phyloP scores from a whole-genome alignment of 202 grass and related monocot species.

The Carex arenaria region DNA sequence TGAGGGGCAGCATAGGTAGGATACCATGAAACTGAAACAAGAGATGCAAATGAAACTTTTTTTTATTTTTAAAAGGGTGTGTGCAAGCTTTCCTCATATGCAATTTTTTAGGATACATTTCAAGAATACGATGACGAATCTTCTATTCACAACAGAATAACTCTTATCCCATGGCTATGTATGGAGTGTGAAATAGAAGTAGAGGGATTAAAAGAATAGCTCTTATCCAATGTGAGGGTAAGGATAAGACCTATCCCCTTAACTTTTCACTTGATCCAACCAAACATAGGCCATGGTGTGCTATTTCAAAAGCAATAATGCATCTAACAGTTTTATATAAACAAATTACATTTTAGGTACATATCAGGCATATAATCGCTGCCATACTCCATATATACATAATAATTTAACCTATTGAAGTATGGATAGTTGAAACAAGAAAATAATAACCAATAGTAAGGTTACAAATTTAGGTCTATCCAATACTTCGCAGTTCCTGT shows the following conservation, averaged over 20 bases:
- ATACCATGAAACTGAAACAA: neutral
- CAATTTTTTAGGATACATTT: too few species aligned
- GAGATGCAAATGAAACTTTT: too few species aligned
- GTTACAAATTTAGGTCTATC: neutral
- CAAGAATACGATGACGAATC: too few species aligned
- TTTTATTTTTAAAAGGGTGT: too few species aligned
- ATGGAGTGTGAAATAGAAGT: neutral
- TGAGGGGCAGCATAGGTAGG: neutral
- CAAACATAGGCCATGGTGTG: neutral
- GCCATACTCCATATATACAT: neutral
- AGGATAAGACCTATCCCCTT: neutral
- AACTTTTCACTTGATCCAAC: neutral
- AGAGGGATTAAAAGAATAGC: neutral
- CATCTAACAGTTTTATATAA: neutral
- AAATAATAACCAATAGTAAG: neutral
- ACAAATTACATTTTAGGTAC: neutral
- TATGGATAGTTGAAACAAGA: neutral
- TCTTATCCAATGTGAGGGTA: neutral
- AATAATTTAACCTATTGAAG: neutral
- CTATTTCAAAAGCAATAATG: neutral
- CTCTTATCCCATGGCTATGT: too few species aligned
- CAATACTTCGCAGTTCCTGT: neutral
- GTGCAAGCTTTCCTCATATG: too few species aligned
- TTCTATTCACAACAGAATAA: too few species aligned
- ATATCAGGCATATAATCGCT: neutral